Percentiles rank a stretch among this genome's conserved stretches.
These are phyloP conservation scores for Skeletonema costatum DNA, from an alignment of 108 stramenopile species.

Conservation along the genomic window DNA sequence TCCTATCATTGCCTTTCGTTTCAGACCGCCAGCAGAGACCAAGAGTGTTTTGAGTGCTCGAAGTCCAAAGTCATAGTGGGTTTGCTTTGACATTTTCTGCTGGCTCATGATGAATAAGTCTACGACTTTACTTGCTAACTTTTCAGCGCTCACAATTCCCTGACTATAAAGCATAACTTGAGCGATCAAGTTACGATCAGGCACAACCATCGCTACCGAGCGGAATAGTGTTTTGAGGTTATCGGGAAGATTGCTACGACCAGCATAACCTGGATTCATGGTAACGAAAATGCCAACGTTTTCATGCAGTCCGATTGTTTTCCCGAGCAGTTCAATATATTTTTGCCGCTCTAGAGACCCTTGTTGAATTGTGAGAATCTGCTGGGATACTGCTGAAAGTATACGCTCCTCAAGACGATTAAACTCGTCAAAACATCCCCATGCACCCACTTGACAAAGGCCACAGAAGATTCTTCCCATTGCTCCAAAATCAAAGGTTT, in stretches of 20 bases:
- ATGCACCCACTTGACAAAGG: conserved; percentile 96
- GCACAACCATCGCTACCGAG: conserved; percentile 97
- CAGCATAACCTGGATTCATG: conserved; percentile 99
- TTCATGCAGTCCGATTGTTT: conserved; percentile 80
- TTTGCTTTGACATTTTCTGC: conserved; percentile 90
- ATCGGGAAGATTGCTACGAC: conserved; percentile 98
- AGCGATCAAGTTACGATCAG: conserved; percentile 96
- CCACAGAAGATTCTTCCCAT: conserved; percentile 98
- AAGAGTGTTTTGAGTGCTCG: conserved; percentile 97
- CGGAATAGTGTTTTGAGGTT: conserved; percentile 98
- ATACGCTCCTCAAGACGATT: conserved; percentile 98
- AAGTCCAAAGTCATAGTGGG: conserved; percentile 99
- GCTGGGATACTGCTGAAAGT: conserved; percentile 96
- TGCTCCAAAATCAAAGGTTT: conserved; percentile 96
- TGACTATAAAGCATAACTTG: conserved; percentile 99
- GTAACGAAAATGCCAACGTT: conserved; percentile 99
- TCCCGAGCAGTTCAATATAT: conserved; percentile 77
- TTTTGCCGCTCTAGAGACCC: conserved; percentile 77
- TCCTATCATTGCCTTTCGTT: conserved; percentile 84
- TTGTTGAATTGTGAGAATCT: conserved; percentile 95
- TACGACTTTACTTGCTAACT: conserved; percentile 90
- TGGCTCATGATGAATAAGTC: conserved; percentile 93
- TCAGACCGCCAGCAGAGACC: conserved; percentile 99
- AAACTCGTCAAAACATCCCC: conserved; percentile 99
- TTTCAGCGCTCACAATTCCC: conserved; percentile 96